A percentile compares a stretch with the other conserved stretches of the same genome.
These are phyloP conservation scores for Epichloe scottii DNA, from an alignment of 2,329 filamentous ascomycete species.

Conservation along the genomic window DNA sequence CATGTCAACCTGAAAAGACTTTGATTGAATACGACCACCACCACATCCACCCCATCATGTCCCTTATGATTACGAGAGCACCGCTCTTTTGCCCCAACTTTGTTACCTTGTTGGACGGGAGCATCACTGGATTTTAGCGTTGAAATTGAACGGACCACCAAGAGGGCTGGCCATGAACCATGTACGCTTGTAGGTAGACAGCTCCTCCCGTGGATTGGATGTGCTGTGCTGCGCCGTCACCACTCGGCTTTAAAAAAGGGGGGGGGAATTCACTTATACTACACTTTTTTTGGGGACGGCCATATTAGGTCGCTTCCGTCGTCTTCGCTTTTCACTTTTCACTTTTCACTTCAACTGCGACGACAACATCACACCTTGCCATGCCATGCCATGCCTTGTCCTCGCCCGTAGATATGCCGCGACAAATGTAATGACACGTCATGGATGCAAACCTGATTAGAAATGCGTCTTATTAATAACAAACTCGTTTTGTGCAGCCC, in stretches of 20 bases:
- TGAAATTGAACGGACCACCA: background rate
- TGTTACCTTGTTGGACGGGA: background rate
- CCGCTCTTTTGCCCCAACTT: background rate
- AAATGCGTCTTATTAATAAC: background rate
- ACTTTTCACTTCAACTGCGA: background rate
- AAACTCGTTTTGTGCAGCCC: background rate
- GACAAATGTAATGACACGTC: background rate
- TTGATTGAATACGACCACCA: background rate
- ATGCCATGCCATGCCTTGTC: background rate
- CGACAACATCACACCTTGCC: too few species aligned
- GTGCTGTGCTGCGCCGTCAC: background rate
- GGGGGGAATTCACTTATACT: too few species aligned
- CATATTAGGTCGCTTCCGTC: background rate
- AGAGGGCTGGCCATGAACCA: too few species aligned
- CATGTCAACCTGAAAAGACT: conserved; percentile 7
- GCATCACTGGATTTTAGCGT: background rate
- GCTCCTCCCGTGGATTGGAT: too few species aligned
- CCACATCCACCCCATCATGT: background rate
- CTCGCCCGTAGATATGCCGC: background rate
- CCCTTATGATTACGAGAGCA: background rate
- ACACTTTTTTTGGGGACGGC: background rate
- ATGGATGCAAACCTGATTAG: background rate
- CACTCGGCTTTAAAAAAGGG: background rate
- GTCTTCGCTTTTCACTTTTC: background rate
- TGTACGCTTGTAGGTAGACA: too few species aligned